A percentile compares a stretch with the other conserved stretches of the same genome.
These are phyloP conservation scores for Puccinia novopanici DNA, from an alignment of 1,284 basidiomycete genomes.

Conservation along the genomic window DNA sequence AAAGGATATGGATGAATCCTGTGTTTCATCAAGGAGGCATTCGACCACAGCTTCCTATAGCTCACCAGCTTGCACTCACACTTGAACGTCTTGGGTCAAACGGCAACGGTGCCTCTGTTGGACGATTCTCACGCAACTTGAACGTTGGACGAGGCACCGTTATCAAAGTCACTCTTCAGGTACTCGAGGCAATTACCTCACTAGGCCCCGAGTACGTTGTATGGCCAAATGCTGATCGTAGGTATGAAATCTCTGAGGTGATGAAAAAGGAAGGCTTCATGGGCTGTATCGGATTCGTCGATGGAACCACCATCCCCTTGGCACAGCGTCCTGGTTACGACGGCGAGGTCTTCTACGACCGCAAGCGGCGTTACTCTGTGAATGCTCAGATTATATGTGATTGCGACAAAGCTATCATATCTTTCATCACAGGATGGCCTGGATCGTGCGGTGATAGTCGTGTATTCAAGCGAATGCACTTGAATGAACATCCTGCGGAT, in stretches of 20 bases:
- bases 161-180: not conserved
- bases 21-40: constrained; percentile 5
- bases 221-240: not conserved
- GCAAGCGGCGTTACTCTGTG: constrained; percentile 9
- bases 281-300: constrained; percentile 22
- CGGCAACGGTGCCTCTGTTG: constrained; percentile 13
- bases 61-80: constrained; percentile 33
- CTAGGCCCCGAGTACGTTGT: not conserved
- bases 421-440: constrained; percentile 24
- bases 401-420: not conserved
- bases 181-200: not conserved
- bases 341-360: constrained; percentile 12
- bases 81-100: constrained; percentile 26
- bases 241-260: not conserved
- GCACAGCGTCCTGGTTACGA: not conserved
- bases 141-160: constrained; percentile 18
- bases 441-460: constrained; percentile 1
- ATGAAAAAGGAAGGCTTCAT: constrained; percentile 5
- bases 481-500: not conserved
- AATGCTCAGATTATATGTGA: constrained; percentile 30
- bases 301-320: constrained; percentile 24
- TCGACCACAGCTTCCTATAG: constrained; percentile 4
- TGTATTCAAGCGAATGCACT: too few species aligned
- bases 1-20: not conserved
- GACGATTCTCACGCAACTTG: not conserved